A percentile compares a stretch with the other conserved stretches of the same genome.
These are phyloP conservation scores for Fusarium ramigenum DNA, from an alignment of 2,329 filamentous ascomycete genomes.

Conservation along the genomic window DNA sequence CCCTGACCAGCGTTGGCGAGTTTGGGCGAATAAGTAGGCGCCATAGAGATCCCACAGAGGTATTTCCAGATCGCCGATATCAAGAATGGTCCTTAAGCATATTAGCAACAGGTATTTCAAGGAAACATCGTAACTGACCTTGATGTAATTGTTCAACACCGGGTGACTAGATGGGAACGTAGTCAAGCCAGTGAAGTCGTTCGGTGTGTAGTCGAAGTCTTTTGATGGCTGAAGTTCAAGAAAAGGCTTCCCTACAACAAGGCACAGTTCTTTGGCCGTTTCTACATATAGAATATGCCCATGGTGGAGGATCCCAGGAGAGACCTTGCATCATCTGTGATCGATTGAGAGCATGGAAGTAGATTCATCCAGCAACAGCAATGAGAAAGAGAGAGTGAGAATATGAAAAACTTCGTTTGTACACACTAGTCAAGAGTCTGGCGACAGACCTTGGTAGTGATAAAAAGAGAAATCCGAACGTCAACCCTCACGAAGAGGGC, in stretches of 20 bases:
- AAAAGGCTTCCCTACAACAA: background rate
- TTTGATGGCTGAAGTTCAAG: background rate
- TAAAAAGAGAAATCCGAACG: background rate
- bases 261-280: background rate
- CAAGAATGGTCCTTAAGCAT: constrained; percentile 29
- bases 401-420: background rate
- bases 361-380: constrained; percentile 34
- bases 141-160: constrained; percentile 53
- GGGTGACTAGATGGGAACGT: constrained; percentile 60
- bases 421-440: background rate
- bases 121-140: background rate
- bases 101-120: background rate
- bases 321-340: constrained; percentile 1
- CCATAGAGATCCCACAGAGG: constrained; percentile 29
- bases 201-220: background rate
- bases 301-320: constrained; percentile 1
- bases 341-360: constrained; percentile 31
- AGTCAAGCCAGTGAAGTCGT: constrained; percentile 11
- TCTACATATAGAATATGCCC: background rate
- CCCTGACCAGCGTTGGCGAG: constrained; percentile 19
- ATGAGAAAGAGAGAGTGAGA: background rate
- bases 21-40: constrained; percentile 14
- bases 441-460: background rate
- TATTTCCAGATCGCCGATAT: constrained; percentile 40
- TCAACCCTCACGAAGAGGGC: background rate